Evolutionary conservation across 2,329 filamentous ascomycete genomes (phyloP), one percentile per base, ranked within the genome.

Genomic region (Penicillium sp.): DNA sequence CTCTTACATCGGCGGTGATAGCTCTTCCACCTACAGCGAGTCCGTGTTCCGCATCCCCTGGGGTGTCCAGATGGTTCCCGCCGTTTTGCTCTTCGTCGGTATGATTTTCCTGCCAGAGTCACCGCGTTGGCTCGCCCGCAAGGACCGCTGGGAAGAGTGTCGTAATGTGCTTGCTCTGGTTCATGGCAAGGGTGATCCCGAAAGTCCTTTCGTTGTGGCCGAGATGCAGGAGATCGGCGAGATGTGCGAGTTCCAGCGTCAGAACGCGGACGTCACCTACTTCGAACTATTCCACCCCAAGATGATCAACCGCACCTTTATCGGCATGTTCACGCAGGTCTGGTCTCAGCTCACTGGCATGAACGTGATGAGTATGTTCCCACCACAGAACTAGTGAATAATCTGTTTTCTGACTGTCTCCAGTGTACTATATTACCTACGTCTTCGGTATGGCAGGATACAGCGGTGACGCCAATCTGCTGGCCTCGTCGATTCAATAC

Each of bases 281-380:
- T 50, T 80, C 2, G 84, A 90, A 56, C 73, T 92, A 1, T 75
- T 92, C 65, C 76, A 73, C 49, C 83, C 84, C 1, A 68, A 69
- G n/a, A 85, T 85, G 79, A 71, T 86, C 57, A 82, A 85, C 64
- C 76, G 84, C 18, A 84, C 81, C 6, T 69, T 80, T 48, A 80
- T 85, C 46, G 84, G 81, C 45, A 55, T 86, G 28, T 85, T 84
- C 58, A 82, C 73, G 1, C 83, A 87, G 63, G 80, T 87, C 52
- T 84, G 83, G 84, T 79, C 75, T 8, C 83, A 88, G 57, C 64
- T 87, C 32, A 85, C 81, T 0, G 83, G 84, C 12, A 85, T 85
- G 82, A 86, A 85, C 52, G 80, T 77, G 25, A 82, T 79, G 82
- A 80, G 18, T 22, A 22, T 22, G 18, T 22, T n/a, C n/a, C n/a